phyloP scores from a whole-genome alignment of 306 rosid species.

The Quercus glauca region DNA sequence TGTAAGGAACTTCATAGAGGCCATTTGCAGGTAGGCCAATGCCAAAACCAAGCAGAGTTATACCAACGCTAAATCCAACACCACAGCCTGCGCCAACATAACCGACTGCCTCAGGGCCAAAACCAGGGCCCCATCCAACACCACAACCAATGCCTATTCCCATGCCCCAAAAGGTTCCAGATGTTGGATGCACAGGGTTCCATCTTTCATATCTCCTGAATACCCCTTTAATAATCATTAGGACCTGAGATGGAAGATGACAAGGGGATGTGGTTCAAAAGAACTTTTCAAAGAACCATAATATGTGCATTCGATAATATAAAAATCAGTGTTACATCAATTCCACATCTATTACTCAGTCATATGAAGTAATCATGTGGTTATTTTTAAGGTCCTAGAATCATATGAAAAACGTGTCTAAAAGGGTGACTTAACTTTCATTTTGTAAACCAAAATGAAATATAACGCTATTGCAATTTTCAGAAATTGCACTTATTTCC shows the following conservation, averaged over 20 bases:
- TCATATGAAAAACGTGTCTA: neutral
- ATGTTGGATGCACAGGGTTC: constrained; percentile 91
- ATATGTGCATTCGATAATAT: neutral
- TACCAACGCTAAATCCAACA: constrained; percentile 80
- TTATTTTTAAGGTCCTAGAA: neutral
- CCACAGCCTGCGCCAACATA: constrained; percentile 98
- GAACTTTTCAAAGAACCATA: neutral
- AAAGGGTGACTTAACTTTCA: neutral
- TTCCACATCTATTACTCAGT: neutral
- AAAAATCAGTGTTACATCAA: neutral
- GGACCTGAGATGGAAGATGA: constrained; percentile 40
- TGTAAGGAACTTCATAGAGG: constrained; percentile 49
- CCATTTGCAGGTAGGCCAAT: constrained; percentile 76
- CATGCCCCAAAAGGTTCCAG: constrained; percentile 95
- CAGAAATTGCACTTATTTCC: neutral
- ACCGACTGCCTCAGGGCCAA: constrained; percentile 93
- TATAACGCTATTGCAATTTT: neutral
- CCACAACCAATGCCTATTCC: constrained; percentile 96
- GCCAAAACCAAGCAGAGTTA: constrained; percentile 78
- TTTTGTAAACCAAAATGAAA: neutral
- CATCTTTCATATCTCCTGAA: constrained; percentile 70
- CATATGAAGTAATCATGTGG: neutral
- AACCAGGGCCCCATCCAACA: constrained; percentile 99
- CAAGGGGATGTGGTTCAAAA: neutral
- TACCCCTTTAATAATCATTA: constrained; percentile 78